Base-by-base conservation (phyloP, 805 yeast species). In the Zygoascus biomembranicola region DNA sequence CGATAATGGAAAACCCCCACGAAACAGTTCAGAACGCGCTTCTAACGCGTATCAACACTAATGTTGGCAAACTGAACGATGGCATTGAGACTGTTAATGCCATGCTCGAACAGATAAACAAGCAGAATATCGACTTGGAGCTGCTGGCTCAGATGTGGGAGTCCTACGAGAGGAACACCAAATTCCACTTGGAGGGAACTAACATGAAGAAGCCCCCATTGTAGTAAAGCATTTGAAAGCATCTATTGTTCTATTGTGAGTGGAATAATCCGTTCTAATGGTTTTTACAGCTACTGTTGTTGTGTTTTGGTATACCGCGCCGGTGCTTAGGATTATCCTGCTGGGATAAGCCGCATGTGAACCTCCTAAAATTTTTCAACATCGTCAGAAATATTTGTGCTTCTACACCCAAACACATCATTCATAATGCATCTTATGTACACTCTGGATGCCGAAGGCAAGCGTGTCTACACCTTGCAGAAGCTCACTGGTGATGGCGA, bases 381-480 rank as follows among this genome's bases (percentile, higher is more conserved):
- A n/a, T 4, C 28, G 6, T 23, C 28, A 23, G 6, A 23, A 23
- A 4, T 23, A 23, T 23, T 23, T 23, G 28, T 4, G 28, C 28
- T 23, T 23, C 28, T 23, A 23, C 28, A 23, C 28, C 28, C 28
- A 23, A 23, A 23, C 6, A 23, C n/a, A 37, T 20, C 49, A 32
- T 43, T 32, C 56, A 70, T 72, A 58, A 94, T 94, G 99, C 99
- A 94, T 86, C 85, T 94, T 73, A 94, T 94, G 99, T 94, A 87
- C 90, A 90, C 97, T 57, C 73, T 85, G 68, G 96, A 90, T 66
- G 81, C 82, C 58, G 96, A 90, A 64, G 99, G 99, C 64, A 92
- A 92, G 80, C 86, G 99, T 73, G 72, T 87, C 66, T 94, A 94
- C 80, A 94, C 99, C 52, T 78, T 94, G 62, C 77, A 87, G 72